Evolutionary conservation across 177 flowering plant species (phyloP), one percentile per base, ranked within the genome.

Genomic region (Vitis hybrid): DNA sequence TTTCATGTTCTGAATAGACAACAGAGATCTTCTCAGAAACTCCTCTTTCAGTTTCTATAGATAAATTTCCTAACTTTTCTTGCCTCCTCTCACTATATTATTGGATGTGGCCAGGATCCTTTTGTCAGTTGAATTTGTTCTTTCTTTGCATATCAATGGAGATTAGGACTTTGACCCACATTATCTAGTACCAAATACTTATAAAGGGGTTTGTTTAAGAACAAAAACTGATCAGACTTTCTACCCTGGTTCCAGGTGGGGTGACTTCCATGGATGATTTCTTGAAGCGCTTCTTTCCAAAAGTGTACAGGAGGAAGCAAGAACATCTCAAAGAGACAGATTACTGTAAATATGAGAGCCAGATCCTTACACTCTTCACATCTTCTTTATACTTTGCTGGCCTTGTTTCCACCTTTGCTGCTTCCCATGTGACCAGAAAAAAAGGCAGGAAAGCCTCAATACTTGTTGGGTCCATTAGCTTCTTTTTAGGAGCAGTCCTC

Each of bases 191-290:
- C 45, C 8, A 5, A 39, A 7, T 7, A 39, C 8, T 39, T 39
- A 1, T 4, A 39, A 39, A 39, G 45, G 1, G 45, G 7, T 39
- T 7, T 39, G 45, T 39, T 39, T 39, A 39, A 39, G 45, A 6
- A 39, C 45, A 39, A 39, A 39, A 39, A 39, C 45, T 39, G 45
- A 39, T 39, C 45, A 39, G 45, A 39, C 45, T 39, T 39, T 6
- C 45, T 7, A 39, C 45, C 8, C 39, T 53, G 22, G 19, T 62
- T 79, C 66, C 87, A 94, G 98, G 98, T 75, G 97, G 98, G n/a
- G 98, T 94, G 78, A 89, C 97, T 60, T 92, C 98, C 72, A 94
- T 94, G 98, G 98, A 94, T 80, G 97, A 94, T 72, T 94, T 94
- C 85, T 73, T 94, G 78, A 81, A 60, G 65, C 77, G 81, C 0